phyloP scores from a whole-genome alignment of 1,284 basidiomycete species.

The Malassezia vespertilionis region DNA sequence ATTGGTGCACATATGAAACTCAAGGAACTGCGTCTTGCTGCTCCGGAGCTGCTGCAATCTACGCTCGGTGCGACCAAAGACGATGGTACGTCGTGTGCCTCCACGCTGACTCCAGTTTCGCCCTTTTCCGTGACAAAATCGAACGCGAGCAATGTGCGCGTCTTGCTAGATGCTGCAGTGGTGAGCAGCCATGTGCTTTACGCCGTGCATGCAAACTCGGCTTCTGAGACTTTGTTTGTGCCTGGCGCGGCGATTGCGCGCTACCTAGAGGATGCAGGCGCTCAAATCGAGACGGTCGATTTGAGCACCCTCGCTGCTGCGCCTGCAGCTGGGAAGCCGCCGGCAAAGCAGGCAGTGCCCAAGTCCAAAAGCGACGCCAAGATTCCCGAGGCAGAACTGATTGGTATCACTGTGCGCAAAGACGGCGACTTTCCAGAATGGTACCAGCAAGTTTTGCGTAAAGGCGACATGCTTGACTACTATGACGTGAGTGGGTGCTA shows the following conservation, averaged over 20 bases:
- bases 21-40: conserved; percentile 80
- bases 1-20: conserved; percentile 72
- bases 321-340: conserved; percentile 22
- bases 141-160: conserved; percentile 31
- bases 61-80: conserved; percentile 77
- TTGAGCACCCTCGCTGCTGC: conserved; percentile 26
- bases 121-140: conserved; percentile 33
- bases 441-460: conserved; percentile 70
- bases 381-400: conserved; percentile 43
- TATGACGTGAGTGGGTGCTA: conserved; percentile 98
- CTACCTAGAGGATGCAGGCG: conserved; percentile 37
- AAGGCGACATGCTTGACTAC: conserved; percentile 98
- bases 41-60: conserved; percentile 72
- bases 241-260: conserved; percentile 31
- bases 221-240: conserved; percentile 40
- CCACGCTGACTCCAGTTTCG: conserved; percentile 19
- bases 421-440: conserved; percentile 44
- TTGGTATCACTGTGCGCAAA: conserved; percentile 46
- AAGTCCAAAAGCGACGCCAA: conserved; percentile 28
- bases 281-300: conserved; percentile 33
- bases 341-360: conserved; percentile 18
- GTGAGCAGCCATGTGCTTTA: conserved; percentile 27
- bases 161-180: conserved; percentile 31
- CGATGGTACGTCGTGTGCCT: conserved; percentile 56
- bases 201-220: conserved; percentile 36